Evolutionary conservation across 2,329 filamentous ascomycete genomes (phyloP).

Genomic region (Fusarium sp.): DNA sequence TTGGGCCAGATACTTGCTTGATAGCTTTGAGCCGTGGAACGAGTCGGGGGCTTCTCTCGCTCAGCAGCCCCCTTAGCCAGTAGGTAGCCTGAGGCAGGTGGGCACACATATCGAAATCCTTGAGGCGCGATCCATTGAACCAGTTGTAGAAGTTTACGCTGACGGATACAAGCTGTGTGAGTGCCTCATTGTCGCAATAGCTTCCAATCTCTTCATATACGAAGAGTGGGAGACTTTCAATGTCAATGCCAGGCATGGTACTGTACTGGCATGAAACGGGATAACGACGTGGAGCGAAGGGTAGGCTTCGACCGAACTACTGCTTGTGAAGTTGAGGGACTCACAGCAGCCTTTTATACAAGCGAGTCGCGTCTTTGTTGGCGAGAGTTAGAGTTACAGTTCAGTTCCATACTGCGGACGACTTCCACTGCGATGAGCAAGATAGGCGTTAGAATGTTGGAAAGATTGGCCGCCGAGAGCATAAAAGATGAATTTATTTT

Average conservation of each 20-base stretch:
- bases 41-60: not conserved
- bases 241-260: not conserved
- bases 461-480: too few species aligned
- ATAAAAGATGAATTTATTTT: too few species aligned
- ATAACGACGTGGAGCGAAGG: too few species aligned
- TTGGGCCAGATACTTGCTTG: not conserved
- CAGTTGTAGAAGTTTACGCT: not conserved
- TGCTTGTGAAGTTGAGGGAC: too few species aligned
- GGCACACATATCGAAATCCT: not conserved
- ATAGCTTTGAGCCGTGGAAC: not conserved
- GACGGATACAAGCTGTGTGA: not conserved
- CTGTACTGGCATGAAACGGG: too few species aligned
- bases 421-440: too few species aligned
- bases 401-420: too few species aligned
- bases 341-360: too few species aligned
- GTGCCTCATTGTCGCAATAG: not conserved
- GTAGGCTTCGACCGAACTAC: too few species aligned
- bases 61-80: not conserved
- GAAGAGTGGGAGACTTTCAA: not conserved
- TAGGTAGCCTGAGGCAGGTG: not conserved
- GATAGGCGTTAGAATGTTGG: too few species aligned
- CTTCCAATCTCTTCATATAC: not conserved
- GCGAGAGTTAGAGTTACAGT: too few species aligned
- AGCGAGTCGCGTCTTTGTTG: too few species aligned
- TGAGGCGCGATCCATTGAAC: not conserved